These are phyloP conservation scores for Stagonosporopsis chrysanthemi DNA, from an alignment of 2,329 filamentous ascomycete species.

Conservation along the genomic window DNA sequence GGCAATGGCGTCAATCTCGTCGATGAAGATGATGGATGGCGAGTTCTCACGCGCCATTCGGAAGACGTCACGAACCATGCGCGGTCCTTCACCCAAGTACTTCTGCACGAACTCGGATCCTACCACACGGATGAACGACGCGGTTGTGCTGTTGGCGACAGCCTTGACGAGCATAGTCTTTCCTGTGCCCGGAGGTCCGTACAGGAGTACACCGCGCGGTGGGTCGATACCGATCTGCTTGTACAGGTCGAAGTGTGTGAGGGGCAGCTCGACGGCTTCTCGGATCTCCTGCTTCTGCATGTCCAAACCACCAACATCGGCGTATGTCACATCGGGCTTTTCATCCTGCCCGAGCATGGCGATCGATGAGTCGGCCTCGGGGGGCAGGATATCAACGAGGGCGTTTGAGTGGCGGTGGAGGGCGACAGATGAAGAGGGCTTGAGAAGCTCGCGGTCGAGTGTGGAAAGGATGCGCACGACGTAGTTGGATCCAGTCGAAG, in stretches of 20 bases:
- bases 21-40: constrained; percentile 98
- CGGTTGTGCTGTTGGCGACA: constrained; percentile 96
- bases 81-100: constrained; percentile 95
- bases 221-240: constrained; percentile 99
- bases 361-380: constrained; percentile 97
- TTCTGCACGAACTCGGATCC: constrained; percentile 99
- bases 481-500: constrained; percentile 97
- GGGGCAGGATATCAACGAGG: constrained; percentile 97
- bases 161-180: constrained; percentile 99
- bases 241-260: constrained; percentile 98
- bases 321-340: constrained; percentile 98
- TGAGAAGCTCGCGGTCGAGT: constrained; percentile 96
- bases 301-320: constrained; percentile 94
- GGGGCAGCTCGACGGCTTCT: constrained; percentile 93
- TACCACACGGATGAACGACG: constrained; percentile 97
- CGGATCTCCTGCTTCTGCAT: constrained; percentile 99
- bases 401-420: constrained; percentile 98
- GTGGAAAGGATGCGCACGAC: constrained; percentile 98
- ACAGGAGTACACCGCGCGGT: constrained; percentile 92
- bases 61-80: constrained; percentile 99
- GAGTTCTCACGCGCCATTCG: constrained; percentile 98
- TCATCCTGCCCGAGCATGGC: constrained; percentile 96
- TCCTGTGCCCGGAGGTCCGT: constrained; percentile 93
- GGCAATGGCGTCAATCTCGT: constrained; percentile 98
- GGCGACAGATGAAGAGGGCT: constrained; percentile 96